Evolutionary conservation across 73 alveolate genomes (phyloP), one percentile per base, ranked within the genome.

Genomic region (Paramecium caudatum): DNA sequence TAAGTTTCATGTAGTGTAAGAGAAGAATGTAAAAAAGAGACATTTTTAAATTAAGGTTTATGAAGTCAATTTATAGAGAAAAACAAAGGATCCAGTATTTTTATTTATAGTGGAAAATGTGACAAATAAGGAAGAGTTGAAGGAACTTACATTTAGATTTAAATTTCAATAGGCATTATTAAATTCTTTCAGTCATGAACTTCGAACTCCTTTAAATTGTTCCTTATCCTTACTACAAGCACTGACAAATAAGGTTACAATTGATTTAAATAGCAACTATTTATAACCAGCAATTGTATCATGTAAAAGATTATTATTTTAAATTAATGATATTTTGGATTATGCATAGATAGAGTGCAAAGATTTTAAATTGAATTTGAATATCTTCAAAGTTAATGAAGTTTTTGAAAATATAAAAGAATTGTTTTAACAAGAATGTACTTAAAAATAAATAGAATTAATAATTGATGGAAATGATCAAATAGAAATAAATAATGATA

Each of bases 251-350:
- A 39, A 61, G 33, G 32, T 85, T 23, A 65, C 33, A 9, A 45
- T 6, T 6, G 68, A 65, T 5, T 17, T 85, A 2, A 37, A 15
- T 23, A 37, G 34, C 2, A 33, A 85, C 21, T 85, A 62, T 19
- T 46, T 85, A 62, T 48, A 12, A 8, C 69, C 85, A 48, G 82
- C 92, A 12, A 61, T 85, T 19, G 30, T 62, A n/a, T 62, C 88
- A 34, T 61, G 80, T 23, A 68, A 46, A 25, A 33, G 69, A 15
- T 55, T 85, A 1, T 47, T 85, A 7, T 37, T 39, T 62, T 47
- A 62, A 36, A 85, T 85, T 5, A 85, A 85, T 30, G 92, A 85
- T 34, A 61, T 85, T 10, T 82, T 82, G 16, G 91, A 82, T 50
- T 55, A 55, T 34, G 91, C 91, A 34, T 19, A 82, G 23, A 49